Evolutionary conservation across 768 basidiomycete genomes (phyloP).

Genomic region (Pholiota molesta): DNA sequence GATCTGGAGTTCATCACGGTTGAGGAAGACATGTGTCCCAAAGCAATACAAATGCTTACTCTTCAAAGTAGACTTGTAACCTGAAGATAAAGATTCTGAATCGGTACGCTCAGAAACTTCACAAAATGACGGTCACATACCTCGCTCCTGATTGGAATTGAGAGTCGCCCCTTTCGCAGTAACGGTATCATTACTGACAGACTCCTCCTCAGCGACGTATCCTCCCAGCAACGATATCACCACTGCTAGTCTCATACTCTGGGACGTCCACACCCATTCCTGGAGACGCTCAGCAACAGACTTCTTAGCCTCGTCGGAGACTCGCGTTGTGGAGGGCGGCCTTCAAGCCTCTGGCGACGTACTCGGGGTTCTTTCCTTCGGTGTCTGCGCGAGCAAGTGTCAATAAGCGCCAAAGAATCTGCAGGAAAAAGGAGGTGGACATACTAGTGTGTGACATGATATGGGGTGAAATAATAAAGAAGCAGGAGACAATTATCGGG

Average conservation of each 20-base stretch:
- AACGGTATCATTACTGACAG: too few species aligned
- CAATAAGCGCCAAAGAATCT: too few species aligned
- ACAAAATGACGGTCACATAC: not conserved
- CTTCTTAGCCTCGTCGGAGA: slow-evolving; percentile 54
- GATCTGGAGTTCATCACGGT: slow-evolving; percentile 18
- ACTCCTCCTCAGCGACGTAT: too few species aligned
- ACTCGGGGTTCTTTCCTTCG: slow-evolving; percentile 13
- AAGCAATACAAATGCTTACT: slow-evolving; percentile 20
- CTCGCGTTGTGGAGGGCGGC: slow-evolving; percentile 59
- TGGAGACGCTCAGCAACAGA: slow-evolving; percentile 44
- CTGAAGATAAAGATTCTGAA: too few species aligned
- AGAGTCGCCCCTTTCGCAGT: not conserved
- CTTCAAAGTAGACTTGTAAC: slow-evolving; percentile 35
- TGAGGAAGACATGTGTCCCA: too few species aligned
- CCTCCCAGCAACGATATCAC: too few species aligned
- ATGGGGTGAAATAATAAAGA: too few species aligned
- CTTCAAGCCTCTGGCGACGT: slow-evolving; percentile 51
- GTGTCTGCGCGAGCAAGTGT: not conserved
- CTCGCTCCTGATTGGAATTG: not conserved
- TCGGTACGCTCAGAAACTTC: too few species aligned
- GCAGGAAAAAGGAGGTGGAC: too few species aligned
- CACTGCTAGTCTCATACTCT: too few species aligned
- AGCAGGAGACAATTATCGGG: too few species aligned
- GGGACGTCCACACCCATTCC: slow-evolving; percentile 8
- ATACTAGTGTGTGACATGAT: too few species aligned